Evolutionary conservation across 164 flowering plant genomes (phyloP).

Genomic region (Litsea cubeba): DNA sequence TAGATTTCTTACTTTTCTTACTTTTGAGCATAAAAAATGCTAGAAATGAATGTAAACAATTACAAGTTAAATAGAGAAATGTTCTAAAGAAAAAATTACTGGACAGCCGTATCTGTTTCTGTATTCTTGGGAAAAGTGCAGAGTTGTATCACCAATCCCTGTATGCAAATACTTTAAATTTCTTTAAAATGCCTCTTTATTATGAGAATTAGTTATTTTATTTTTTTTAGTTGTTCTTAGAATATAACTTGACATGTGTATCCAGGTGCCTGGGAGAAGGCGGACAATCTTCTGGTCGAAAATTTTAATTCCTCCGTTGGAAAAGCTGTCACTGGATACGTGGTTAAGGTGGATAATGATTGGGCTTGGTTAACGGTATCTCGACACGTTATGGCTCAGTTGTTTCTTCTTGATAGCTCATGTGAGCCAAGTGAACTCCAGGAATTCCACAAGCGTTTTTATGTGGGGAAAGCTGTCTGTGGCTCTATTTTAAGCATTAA

Average conservation of each 20-base stretch:
- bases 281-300: constrained; percentile 19
- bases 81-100: too few species aligned
- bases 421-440: constrained; percentile 67
- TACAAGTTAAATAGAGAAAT: too few species aligned
- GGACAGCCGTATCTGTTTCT: too few species aligned
- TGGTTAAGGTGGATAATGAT: constrained; percentile 68
- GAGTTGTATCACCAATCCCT: not conserved
- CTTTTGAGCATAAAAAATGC: too few species aligned
- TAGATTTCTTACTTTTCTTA: too few species aligned
- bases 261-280: constrained; percentile 35
- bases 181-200: not conserved
- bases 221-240: not conserved
- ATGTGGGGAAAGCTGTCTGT: constrained; percentile 57
- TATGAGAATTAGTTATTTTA: not conserved
- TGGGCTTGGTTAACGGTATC: constrained; percentile 82
- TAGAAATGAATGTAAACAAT: too few species aligned
- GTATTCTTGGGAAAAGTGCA: too few species aligned
- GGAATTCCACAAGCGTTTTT: constrained; percentile 55
- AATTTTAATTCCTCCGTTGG: constrained; percentile 45
- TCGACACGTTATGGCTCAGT: constrained; percentile 55
- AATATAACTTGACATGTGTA: constrained; percentile 5
- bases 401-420: constrained; percentile 75
- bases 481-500: constrained; percentile 52
- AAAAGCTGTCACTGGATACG: constrained; percentile 65
- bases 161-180: not conserved